Conservation (phyloP, 768 basidiomycete species). For the Hygrophoropsis aurantiaca region DNA sequence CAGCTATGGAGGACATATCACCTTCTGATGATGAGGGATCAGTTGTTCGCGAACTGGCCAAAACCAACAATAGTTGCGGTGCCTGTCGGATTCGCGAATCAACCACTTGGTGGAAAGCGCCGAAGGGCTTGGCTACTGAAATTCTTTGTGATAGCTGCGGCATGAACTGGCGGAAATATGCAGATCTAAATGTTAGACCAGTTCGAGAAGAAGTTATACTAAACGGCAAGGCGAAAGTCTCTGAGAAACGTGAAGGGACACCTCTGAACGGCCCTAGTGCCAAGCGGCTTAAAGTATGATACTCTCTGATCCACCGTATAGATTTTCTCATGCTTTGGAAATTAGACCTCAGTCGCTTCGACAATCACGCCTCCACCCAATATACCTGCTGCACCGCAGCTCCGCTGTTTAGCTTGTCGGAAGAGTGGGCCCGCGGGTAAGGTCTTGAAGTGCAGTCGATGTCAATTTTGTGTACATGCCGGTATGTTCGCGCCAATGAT, state of each 20-base stretch:
- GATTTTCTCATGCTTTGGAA: background rate
- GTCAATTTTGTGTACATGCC: slow-evolving; percentile 77
- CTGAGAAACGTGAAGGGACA: slow-evolving; percentile 63
- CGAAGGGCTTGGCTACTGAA: slow-evolving; percentile 74
- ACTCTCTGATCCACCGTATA: background rate
- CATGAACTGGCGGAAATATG: slow-evolving; percentile 90
- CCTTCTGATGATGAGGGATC: slow-evolving; percentile 75
- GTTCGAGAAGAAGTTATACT: slow-evolving; percentile 64
- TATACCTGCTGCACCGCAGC: slow-evolving; percentile 51
- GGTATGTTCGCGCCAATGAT: slow-evolving; percentile 42
- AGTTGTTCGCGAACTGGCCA: slow-evolving; percentile 56
- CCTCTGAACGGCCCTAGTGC: slow-evolving; percentile 48
- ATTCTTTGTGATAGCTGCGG: slow-evolving; percentile 87
- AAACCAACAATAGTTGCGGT: slow-evolving; percentile 64
- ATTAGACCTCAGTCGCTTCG: slow-evolving; percentile 38
- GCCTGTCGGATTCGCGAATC: slow-evolving; percentile 85
- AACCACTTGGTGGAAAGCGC: slow-evolving; percentile 87
- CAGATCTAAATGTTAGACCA: slow-evolving; percentile 77
- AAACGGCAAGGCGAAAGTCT: slow-evolving; percentile 36
- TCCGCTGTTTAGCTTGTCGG: slow-evolving; percentile 74
- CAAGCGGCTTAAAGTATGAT: slow-evolving; percentile 64
- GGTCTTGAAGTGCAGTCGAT: slow-evolving; percentile 80
- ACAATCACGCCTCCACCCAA: slow-evolving; percentile 63
- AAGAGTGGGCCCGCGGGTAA: slow-evolving; percentile 74
- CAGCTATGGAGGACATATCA: slow-evolving; percentile 30